Conservation (phyloP, 768 basidiomycete species). For the Collybia sordida region DNA sequence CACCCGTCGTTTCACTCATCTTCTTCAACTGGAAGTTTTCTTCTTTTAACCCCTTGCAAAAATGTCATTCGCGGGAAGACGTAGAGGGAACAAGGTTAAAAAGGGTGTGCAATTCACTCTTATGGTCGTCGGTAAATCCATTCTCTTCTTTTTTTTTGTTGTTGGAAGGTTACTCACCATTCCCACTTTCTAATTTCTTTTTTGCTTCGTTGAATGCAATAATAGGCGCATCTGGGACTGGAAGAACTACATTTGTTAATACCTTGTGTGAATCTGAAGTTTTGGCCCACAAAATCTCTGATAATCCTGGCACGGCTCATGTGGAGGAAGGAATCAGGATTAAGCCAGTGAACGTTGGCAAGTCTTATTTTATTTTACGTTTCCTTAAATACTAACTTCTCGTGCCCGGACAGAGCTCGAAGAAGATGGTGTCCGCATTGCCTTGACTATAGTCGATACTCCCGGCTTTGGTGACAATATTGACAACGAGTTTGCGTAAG, state of each 20-base stretch:
- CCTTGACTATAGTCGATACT: conserved; percentile 96
- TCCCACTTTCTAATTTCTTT: conserved; percentile 1
- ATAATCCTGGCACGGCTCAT: conserved; percentile 86
- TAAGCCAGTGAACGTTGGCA: conserved; percentile 92
- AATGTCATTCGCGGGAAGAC: conserved; percentile 86
- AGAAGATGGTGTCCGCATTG: conserved; percentile 97
- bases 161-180: neutral
- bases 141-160: neutral
- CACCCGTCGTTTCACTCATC: conserved; percentile 20
- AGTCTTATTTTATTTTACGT: conserved; percentile 24
- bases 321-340: conserved; percentile 93
- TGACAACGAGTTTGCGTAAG: conserved; percentile 97
- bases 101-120: conserved; percentile 98
- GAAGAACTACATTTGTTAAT: conserved; percentile 98
- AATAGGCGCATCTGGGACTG: conserved; percentile 93
- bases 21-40: conserved; percentile 21
- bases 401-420: conserved; percentile 72
- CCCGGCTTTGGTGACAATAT: conserved; percentile 99
- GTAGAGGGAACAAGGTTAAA: conserved; percentile 93
- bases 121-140: conserved; percentile 90
- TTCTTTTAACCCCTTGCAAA: conserved; percentile 19
- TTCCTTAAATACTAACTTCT: conserved; percentile 4
- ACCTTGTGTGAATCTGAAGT: conserved; percentile 98
- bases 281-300: conserved; percentile 81
- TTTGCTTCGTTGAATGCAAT: conserved; percentile 19